Evolutionary conservation across 2,329 filamentous ascomycete genomes (phyloP).

Genomic region (Talaromyces sp.): DNA sequence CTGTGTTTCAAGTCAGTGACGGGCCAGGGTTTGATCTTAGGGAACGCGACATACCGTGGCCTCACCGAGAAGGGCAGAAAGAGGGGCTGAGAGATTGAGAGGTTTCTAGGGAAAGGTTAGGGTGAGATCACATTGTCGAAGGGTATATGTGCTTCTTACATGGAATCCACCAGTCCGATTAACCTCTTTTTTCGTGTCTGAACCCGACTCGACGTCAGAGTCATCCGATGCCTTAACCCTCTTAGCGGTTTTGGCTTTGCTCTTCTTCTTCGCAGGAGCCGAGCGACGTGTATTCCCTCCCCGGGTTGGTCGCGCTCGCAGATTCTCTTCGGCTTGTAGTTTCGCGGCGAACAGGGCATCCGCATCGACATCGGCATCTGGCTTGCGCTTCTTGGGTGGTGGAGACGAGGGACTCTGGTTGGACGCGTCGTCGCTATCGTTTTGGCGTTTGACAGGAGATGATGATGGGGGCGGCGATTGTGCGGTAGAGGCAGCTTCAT

Average conservation of each 20-base stretch:
- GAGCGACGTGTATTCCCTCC: slow-evolving; percentile 67
- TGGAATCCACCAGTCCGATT: slow-evolving; percentile 89
- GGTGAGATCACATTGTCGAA: background rate
- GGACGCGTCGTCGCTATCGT: slow-evolving; percentile 44
- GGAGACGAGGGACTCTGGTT: slow-evolving; percentile 41
- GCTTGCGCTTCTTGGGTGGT: slow-evolving; percentile 63
- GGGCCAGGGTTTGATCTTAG: background rate
- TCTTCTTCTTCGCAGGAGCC: slow-evolving; percentile 66
- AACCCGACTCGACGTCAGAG: slow-evolving; percentile 71
- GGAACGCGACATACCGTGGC: slow-evolving; percentile 38
- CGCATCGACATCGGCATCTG: slow-evolving; percentile 65
- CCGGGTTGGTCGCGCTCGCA: slow-evolving; percentile 72
- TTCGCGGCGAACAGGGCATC: slow-evolving; percentile 86
- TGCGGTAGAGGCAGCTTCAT: slow-evolving; percentile 29
- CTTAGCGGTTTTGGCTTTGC: slow-evolving; percentile 58
- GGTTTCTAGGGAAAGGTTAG: slow-evolving; percentile 42
- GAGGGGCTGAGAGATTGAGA: slow-evolving; percentile 48
- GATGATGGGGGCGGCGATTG: slow-evolving; percentile 38
- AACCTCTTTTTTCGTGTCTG: slow-evolving; percentile 62
- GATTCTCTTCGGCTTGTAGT: slow-evolving; percentile 91
- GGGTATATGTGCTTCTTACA: slow-evolving; percentile 46
- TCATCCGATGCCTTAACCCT: slow-evolving; percentile 79
- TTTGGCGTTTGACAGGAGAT: slow-evolving; percentile 45
- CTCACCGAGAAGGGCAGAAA: slow-evolving; percentile 50
- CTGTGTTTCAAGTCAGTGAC: slow-evolving; percentile 49